Evolutionary conservation across 768 basidiomycete species (phyloP).

Genomic region (Multifurca ochricompacta): DNA sequence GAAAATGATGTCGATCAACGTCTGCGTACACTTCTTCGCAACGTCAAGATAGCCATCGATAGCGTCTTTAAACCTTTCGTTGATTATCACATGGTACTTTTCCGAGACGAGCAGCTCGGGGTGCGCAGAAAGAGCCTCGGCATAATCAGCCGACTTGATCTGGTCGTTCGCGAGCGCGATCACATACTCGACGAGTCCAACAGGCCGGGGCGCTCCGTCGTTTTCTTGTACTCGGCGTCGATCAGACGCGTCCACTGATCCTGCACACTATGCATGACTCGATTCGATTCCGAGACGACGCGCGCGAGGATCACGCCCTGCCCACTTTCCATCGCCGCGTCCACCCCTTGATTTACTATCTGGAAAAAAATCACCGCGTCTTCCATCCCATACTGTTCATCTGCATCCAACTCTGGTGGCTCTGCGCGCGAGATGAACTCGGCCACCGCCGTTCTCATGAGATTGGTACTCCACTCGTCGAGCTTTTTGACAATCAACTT

Average conservation of each 20-base stretch:
- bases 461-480: conserved; percentile 92
- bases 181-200: conserved; percentile 90
- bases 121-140: conserved; percentile 76
- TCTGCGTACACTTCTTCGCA: conserved; percentile 94
- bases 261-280: conserved; percentile 85
- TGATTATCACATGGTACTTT: conserved; percentile 80
- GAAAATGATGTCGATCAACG: conserved; percentile 89
- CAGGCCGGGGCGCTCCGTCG: conserved; percentile 81
- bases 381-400: conserved; percentile 85
- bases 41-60: conserved; percentile 98
- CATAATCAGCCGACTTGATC: conserved; percentile 91
- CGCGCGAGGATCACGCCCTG: conserved; percentile 90
- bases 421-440: conserved; percentile 79
- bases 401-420: conserved; percentile 83
- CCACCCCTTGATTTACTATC: conserved; percentile 96
- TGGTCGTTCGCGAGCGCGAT: conserved; percentile 99
- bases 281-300: conserved; percentile 80
- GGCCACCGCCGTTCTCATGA: conserved; percentile 83
- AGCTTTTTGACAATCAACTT: conserved; percentile 89
- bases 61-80: conserved; percentile 87
- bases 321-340: conserved; percentile 90
- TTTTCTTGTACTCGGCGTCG: conserved; percentile 81
- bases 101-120: conserved; percentile 88
- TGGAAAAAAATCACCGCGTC: conserved; percentile 92
- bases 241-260: conserved; percentile 80